Percentiles rank a stretch among this genome's conserved stretches.
These are phyloP conservation scores for Magnaporthiopsis rhizophila DNA, from an alignment of 2,329 filamentous ascomycete genomes.

Conservation along the genomic window DNA sequence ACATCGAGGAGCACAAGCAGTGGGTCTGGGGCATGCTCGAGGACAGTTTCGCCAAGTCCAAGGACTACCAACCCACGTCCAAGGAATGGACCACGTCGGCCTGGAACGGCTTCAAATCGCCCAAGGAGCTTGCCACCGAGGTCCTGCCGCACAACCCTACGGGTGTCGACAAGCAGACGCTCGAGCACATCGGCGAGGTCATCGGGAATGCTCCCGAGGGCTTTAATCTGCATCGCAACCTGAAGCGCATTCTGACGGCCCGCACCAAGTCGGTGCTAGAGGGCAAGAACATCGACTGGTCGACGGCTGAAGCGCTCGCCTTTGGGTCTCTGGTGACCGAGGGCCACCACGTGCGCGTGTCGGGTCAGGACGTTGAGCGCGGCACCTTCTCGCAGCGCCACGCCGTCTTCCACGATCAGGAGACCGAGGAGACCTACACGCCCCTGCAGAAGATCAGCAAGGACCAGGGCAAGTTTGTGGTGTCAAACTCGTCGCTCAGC, in stretches of 20 bases:
- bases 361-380: slow-evolving; percentile 97
- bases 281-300: slow-evolving; percentile 94
- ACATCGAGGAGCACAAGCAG: slow-evolving; percentile 97
- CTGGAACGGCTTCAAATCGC: slow-evolving; percentile 99
- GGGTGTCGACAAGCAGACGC: slow-evolving; percentile 61
- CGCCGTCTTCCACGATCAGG: slow-evolving; percentile 95
- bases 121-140: slow-evolving; percentile 93
- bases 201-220: slow-evolving; percentile 74
- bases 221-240: slow-evolving; percentile 86
- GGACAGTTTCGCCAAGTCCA: slow-evolving; percentile 94
- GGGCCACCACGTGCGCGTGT: slow-evolving; percentile 94
- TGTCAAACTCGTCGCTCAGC: slow-evolving; percentile 85
- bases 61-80: slow-evolving; percentile 91
- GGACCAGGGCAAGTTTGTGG: slow-evolving; percentile 91
- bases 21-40: slow-evolving; percentile 99
- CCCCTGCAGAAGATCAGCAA: slow-evolving; percentile 83
- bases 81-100: slow-evolving; percentile 98
- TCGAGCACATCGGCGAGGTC: slow-evolving; percentile 75
- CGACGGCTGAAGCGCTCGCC: slow-evolving; percentile 90
- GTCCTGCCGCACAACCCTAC: slow-evolving; percentile 88
- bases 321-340: slow-evolving; percentile 88
- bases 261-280: slow-evolving; percentile 88
- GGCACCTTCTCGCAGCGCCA: slow-evolving; percentile 99
- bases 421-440: slow-evolving; percentile 86
- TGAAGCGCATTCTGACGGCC: slow-evolving; percentile 89